Percentiles rank a stretch among this genome's conserved stretches.
Evolutionary conservation across 2,329 filamentous ascomycete genomes (phyloP).

Genomic region (Hortaea werneckii): DNA sequence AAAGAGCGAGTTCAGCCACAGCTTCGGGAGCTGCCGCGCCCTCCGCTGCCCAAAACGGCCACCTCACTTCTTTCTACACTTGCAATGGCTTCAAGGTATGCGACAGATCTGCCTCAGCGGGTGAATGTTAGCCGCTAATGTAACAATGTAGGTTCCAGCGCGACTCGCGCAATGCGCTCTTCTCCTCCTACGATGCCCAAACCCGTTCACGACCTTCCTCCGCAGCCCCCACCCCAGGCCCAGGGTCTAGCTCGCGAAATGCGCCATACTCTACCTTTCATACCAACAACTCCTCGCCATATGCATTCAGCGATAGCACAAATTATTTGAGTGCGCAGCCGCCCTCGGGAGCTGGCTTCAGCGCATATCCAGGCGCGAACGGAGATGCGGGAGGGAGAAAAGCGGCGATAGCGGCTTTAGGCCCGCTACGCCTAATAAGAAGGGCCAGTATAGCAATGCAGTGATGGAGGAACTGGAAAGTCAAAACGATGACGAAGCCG

Average conservation of each 20-base stretch:
- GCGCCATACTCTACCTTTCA: conserved; percentile 13
- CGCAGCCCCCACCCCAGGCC: conserved; percentile 17
- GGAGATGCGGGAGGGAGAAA: conserved; percentile 10
- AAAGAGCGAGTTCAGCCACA: too few species aligned
- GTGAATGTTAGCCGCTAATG: background rate
- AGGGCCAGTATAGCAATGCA: conserved; percentile 85
- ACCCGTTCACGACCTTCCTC: conserved; percentile 22
- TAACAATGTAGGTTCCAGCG: conserved; percentile 17
- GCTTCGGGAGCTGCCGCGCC: background rate
- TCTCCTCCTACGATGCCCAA: conserved; percentile 28
- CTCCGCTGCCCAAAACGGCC: background rate
- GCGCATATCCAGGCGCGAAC: conserved; percentile 21
- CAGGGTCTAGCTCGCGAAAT: conserved; percentile 12
- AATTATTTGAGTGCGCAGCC: conserved; percentile 8
- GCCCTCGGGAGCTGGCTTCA: conserved; percentile 11
- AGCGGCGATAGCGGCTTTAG: conserved; percentile 24
- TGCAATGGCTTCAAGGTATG: conserved; percentile 5
- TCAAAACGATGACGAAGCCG: conserved; percentile 84
- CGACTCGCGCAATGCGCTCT: conserved; percentile 32
- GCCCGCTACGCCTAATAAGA: conserved; percentile 40
- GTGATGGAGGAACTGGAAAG: conserved; percentile 89
- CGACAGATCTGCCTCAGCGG: background rate
- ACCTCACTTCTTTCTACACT: background rate
- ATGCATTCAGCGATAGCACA: conserved; percentile 8
- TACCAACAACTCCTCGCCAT: conserved; percentile 14